phyloP scores from a whole-genome alignment of 495 filamentous ascomycete species.

The Pyronema omphalodes region DNA sequence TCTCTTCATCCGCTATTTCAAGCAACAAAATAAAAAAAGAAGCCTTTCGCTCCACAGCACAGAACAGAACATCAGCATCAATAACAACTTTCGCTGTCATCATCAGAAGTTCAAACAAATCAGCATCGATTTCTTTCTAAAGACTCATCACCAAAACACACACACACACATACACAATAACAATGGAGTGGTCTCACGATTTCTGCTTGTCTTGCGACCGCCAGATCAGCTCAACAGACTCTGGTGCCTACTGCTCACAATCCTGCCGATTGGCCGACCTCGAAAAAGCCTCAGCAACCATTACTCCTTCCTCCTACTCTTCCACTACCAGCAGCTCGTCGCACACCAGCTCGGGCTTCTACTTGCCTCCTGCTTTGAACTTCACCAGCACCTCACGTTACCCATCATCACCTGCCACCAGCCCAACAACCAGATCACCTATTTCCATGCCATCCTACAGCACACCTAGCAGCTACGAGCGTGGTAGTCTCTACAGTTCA shows the following conservation, averaged over 20 bases:
- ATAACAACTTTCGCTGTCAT: no score
- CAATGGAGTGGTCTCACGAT: constrained; percentile 75
- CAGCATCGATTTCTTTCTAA: no score
- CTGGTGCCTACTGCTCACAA: constrained; percentile 77
- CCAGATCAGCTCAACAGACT: constrained; percentile 48
- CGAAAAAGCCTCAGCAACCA: constrained; percentile 48
- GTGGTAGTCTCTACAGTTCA: constrained; percentile 26
- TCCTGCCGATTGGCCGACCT: constrained; percentile 76
- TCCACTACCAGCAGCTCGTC: constrained; percentile 30
- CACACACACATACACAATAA: constrained; percentile 36
- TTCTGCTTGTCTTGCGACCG: constrained; percentile 91
- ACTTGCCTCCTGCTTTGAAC: constrained; percentile 52
- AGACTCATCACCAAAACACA: constrained; percentile 3
- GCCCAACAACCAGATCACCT: constrained; percentile 11
- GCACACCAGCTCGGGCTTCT: constrained; percentile 32
- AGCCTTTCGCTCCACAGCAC: no score
- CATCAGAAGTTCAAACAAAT: no score
- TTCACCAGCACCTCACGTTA: constrained; percentile 28
- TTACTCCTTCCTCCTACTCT: constrained; percentile 32
- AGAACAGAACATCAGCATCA: no score
- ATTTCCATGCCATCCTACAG: constrained; percentile 23
- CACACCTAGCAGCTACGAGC: constrained; percentile 22
- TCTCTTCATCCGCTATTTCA: background rate
- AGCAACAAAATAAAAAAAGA: no score
- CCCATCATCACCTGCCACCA: constrained; percentile 11